Conservation (phyloP, 306 rosid genomes). For the Hippophae tibetana region DNA sequence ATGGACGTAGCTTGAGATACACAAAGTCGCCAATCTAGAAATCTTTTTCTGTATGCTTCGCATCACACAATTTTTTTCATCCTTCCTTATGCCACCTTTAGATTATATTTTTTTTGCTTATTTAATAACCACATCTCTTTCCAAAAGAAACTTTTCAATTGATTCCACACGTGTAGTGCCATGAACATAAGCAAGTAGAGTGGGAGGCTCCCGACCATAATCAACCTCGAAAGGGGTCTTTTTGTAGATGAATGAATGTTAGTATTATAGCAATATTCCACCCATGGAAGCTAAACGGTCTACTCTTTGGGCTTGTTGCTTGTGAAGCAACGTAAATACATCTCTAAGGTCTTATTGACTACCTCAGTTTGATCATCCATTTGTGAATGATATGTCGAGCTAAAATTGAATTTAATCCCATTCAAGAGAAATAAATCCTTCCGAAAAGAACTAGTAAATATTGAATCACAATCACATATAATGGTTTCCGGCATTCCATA, state of each 20-base stretch:
- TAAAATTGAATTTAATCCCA: not conserved
- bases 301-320: not conserved
- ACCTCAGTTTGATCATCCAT: not conserved
- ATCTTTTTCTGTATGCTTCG: not conserved
- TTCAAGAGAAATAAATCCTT: not conserved
- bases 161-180: not conserved
- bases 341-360: not conserved
- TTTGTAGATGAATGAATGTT: not conserved
- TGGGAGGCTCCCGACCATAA: not conserved
- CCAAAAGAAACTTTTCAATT: not conserved
- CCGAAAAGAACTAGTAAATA: not conserved
- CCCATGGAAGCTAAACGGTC: not conserved
- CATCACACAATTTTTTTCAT: not conserved
- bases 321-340: not conserved
- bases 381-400: not conserved
- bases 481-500: not conserved
- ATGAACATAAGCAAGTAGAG: not conserved
- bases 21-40: not conserved
- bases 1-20: not conserved
- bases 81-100: not conserved
- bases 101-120: not conserved
- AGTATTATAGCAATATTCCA: constrained; percentile 1
- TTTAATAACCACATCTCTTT: not conserved
- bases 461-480: not conserved
- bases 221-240: constrained; percentile 3